Base-by-base conservation (phyloP, 2,329 filamentous ascomycete genomes). In the Fusarium dimerum region DNA sequence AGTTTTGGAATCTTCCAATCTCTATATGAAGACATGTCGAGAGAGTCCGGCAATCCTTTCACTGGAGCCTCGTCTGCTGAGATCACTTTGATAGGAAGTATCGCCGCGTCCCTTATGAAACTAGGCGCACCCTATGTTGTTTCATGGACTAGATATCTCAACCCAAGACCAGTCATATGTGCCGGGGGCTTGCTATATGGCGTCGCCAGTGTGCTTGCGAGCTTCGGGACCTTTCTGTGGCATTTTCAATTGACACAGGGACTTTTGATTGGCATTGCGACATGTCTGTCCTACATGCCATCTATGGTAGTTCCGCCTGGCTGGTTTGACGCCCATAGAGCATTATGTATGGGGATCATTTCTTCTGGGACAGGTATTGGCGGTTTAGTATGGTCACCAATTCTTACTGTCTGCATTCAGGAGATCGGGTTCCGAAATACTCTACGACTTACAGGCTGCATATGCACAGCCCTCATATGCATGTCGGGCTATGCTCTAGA, bases 1-100 rank as follows among this genome's bases (percentile, higher is more conserved):
- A 49, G 36, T 34, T 55, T 52, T 20, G 52, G 52, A 8, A 45
- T 55, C 20, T 55, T 48, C 12, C 49, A 55, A 32, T 41, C 45
- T 16, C 32, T 45, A 2, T 55, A 48, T 29, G 52, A 55, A 32
- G 30, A 38, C 3, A 51, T 52, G 52, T 48, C 45, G 13, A 30
- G 9, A 5, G 30, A 52, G 16, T 40, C 45, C 2, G 16, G n/a
- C 12, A 51, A 43, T 3, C 43, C 49, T 6, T 51, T 51, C 16
- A 47, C 49, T 2, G 49, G 49, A 2, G 44, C 49, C 6, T 47
- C 17, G 13, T 36, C 49, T 2, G 49, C 49, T 6, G 38, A 51
- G 32, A 51, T 51, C 13, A 41, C 43, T 15, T 32, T 51, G 5
- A 51, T 47, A 26, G 49, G 49, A 13, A 51, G 30, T 2, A 11